These are phyloP conservation scores for Aspergillus fijiensis DNA, from an alignment of 2,329 filamentous ascomycete genomes.

Conservation along the genomic window DNA sequence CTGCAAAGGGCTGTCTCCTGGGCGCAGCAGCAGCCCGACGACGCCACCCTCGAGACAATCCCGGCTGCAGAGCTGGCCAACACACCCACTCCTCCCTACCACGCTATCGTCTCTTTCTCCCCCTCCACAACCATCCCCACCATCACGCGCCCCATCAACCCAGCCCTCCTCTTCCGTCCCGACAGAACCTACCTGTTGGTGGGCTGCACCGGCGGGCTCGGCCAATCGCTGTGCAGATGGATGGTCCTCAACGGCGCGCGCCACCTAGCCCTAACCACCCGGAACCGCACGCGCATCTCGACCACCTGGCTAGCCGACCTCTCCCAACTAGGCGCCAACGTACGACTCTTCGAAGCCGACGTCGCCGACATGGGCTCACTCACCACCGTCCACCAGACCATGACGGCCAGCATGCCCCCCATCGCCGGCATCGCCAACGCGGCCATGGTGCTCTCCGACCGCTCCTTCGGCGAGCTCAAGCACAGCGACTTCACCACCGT, in stretches of 20 bases:
- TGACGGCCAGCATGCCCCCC: slow-evolving; percentile 27
- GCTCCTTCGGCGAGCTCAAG: background rate
- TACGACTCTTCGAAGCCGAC: slow-evolving; percentile 3
- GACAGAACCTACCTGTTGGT: slow-evolving; percentile 28
- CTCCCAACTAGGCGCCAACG: slow-evolving; percentile 1
- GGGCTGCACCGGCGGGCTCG: slow-evolving; percentile 26
- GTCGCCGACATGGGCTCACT: slow-evolving; percentile 5
- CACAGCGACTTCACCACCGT: background rate
- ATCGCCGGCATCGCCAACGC: slow-evolving; percentile 37
- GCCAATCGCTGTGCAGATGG: slow-evolving; percentile 25
- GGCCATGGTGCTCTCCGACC: slow-evolving; percentile 37
- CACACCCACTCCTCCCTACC: background rate
- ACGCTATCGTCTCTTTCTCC: background rate
- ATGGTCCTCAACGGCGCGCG: slow-evolving; percentile 26
- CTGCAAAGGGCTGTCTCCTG: too few species aligned
- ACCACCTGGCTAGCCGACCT: slow-evolving; percentile 6
- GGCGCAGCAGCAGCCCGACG: too few species aligned
- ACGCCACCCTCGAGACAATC: too few species aligned
- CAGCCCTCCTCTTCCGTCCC: slow-evolving; percentile 11
- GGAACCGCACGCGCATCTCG: slow-evolving; percentile 22
- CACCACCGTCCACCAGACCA: slow-evolving; percentile 15
- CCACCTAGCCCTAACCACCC: slow-evolving; percentile 25
- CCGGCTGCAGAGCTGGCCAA: too few species aligned
- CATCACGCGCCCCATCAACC: background rate
- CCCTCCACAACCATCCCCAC: background rate